These are phyloP conservation scores for Didymella segeticola DNA, from an alignment of 2,329 filamentous ascomycete species.

Conservation along the genomic window DNA sequence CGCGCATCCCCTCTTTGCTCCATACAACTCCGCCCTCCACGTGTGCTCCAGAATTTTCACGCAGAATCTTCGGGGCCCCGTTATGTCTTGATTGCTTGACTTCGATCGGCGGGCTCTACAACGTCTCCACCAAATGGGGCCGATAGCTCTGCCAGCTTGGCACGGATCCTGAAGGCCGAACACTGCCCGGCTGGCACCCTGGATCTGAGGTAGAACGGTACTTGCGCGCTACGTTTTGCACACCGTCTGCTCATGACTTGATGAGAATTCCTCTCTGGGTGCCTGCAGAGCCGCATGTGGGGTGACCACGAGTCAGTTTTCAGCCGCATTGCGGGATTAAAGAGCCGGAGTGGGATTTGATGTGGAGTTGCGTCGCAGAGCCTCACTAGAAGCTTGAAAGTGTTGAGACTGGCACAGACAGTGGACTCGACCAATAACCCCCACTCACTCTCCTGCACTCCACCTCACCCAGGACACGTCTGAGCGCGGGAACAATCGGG, in stretches of 20 bases:
- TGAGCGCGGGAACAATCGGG: constrained; percentile 2
- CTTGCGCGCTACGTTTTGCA: neutral
- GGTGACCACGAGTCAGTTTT: constrained; percentile 14
- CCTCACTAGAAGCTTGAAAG: constrained; percentile 18
- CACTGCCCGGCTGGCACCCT: neutral
- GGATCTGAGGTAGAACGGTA: neutral
- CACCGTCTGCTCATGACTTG: neutral
- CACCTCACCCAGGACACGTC: neutral
- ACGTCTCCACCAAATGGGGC: constrained; percentile 9
- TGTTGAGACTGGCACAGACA: constrained; percentile 20
- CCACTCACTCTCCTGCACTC: constrained; percentile 6
- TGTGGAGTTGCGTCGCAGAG: constrained; percentile 21
- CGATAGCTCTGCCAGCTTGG: constrained; percentile 8
- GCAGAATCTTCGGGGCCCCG: constrained; percentile 6
- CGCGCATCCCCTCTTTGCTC: constrained; percentile 2
- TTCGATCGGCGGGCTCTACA: constrained; percentile 8
- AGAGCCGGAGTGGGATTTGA: constrained; percentile 14
- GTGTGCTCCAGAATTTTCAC: constrained; percentile 13
- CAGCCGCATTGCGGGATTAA: constrained; percentile 21
- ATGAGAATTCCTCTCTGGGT: neutral
- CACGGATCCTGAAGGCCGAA: constrained; percentile 6
- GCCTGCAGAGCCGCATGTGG: constrained; percentile 9
- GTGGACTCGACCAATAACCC: constrained; percentile 3
- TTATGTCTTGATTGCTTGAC: constrained; percentile 12
- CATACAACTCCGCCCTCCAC: constrained; percentile 13